Conservation (phyloP, 176 grass and related monocot species). For the Cenchrus fungigraminus region DNA sequence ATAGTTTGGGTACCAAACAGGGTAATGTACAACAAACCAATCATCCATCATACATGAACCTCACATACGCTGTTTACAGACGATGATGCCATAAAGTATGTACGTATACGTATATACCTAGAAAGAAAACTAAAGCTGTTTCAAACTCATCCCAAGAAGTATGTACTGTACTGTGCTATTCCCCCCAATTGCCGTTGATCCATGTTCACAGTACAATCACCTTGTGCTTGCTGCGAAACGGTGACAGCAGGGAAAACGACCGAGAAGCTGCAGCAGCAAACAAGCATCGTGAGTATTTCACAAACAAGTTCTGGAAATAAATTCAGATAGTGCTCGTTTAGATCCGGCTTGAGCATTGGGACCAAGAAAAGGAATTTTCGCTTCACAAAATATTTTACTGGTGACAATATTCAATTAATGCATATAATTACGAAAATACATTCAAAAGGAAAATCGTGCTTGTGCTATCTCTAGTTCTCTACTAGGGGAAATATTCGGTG, state of each 20-base stretch:
- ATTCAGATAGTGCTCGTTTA: neutral
- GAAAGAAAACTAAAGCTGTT: neutral
- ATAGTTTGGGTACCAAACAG: constrained; percentile 11
- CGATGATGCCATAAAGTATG: neutral
- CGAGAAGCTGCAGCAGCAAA: constrained; percentile 56
- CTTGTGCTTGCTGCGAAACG: constrained; percentile 70
- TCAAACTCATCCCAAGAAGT: constrained; percentile 18
- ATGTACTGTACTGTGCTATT: neutral
- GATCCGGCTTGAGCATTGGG: neutral
- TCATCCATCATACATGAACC: neutral
- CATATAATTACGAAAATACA: neutral
- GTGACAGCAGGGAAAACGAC: constrained; percentile 65
- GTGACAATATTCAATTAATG: neutral
- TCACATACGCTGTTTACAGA: neutral
- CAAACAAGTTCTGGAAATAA: neutral
- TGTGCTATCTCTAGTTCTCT: neutral
- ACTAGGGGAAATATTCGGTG: too few species aligned
- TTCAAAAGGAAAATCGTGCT: neutral
- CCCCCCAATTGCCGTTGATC: neutral
- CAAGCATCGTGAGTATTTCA: constrained; percentile 13
- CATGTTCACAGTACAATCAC: constrained; percentile 50
- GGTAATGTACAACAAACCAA: neutral
- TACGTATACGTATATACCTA: neutral
- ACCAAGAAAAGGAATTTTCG: neutral
- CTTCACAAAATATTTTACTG: constrained; percentile 3